These are phyloP conservation scores for Moelleriella libera DNA, from an alignment of 2,329 filamentous ascomycete genomes.

Conservation along the genomic window DNA sequence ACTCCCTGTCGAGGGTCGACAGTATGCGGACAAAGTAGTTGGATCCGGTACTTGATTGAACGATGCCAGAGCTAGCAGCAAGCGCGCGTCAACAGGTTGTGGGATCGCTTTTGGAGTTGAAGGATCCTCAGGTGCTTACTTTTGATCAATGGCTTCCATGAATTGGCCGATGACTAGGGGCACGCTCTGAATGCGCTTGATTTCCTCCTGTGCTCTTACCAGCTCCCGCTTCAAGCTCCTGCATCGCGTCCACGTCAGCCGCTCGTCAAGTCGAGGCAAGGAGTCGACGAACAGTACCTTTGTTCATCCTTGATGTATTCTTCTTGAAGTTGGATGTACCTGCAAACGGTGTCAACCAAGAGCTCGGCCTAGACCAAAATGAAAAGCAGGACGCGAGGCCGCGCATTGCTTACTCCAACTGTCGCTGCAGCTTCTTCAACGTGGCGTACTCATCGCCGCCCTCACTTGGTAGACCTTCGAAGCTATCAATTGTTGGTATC, in stretches of 20 bases:
- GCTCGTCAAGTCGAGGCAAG: not conserved
- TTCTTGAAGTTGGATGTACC: slow-evolving; percentile 93
- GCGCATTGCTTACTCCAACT: slow-evolving; percentile 62
- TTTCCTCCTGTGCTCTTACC: slow-evolving; percentile 94
- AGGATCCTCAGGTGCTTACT: slow-evolving; percentile 39
- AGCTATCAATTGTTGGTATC: slow-evolving; percentile 79
- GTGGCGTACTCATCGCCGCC: slow-evolving; percentile 86
- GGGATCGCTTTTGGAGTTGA: too few relatives aligned
- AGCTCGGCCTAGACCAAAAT: slow-evolving; percentile 1
- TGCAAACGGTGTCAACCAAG: slow-evolving; percentile 20
- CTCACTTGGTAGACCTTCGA: slow-evolving; percentile 72
- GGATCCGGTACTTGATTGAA: slow-evolving; percentile 93
- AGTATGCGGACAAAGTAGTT: slow-evolving; percentile 99
- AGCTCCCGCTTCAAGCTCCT: slow-evolving; percentile 95
- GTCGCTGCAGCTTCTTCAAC: slow-evolving; percentile 90
- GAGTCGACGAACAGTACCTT: slow-evolving; percentile 35
- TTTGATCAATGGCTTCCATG: slow-evolving; percentile 99
- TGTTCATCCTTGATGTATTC: slow-evolving; percentile 99
- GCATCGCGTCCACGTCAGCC: slow-evolving; percentile 9
- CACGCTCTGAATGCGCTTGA: slow-evolving; percentile 98
- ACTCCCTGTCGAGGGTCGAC: slow-evolving; percentile 93
- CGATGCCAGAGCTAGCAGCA: slow-evolving; percentile 73
- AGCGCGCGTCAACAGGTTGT: too few relatives aligned
- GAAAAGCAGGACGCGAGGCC: not conserved
- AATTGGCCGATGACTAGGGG: slow-evolving; percentile 97